Conservation (phyloP, 495 filamentous ascomycete genomes). For the Barbatosphaeria neglecta region DNA sequence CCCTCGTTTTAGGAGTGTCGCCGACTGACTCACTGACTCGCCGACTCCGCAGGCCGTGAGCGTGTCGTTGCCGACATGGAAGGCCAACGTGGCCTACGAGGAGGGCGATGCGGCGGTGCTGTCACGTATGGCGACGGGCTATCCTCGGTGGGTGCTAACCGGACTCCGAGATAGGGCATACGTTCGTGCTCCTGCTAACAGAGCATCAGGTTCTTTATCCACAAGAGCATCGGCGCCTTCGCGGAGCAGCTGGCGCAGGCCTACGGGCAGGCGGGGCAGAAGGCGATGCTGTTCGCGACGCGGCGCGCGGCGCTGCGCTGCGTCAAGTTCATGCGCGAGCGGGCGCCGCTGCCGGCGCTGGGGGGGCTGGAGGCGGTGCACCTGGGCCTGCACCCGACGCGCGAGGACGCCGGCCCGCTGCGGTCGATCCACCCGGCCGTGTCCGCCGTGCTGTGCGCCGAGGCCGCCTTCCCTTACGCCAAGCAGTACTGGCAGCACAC, state of each 20-base stretch:
- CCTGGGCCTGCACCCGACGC: constrained; percentile 45
- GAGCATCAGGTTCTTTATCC: constrained; percentile 71
- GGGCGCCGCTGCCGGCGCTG: constrained; percentile 33
- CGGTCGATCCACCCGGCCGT: constrained; percentile 35
- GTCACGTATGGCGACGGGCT: constrained; percentile 76
- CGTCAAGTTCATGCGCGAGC: constrained; percentile 53
- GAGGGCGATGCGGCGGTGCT: constrained; percentile 82
- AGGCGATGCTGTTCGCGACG: constrained; percentile 75
- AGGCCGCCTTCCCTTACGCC: constrained; percentile 51
- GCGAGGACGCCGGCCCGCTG: constrained; percentile 34
- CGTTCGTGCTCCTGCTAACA: neutral
- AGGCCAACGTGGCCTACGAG: constrained; percentile 80
- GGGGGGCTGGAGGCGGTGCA: constrained; percentile 52
- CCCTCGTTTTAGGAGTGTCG: too few species aligned
- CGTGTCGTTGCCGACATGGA: constrained; percentile 92
- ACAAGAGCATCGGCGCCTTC: constrained; percentile 69
- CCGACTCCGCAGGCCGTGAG: constrained; percentile 65
- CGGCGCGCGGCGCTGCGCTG: constrained; percentile 54
- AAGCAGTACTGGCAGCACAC: constrained; percentile 96
- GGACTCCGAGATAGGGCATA: neutral
- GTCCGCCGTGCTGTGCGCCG: constrained; percentile 61
- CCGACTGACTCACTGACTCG: neutral
- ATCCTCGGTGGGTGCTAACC: constrained; percentile 54
- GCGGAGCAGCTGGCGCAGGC: constrained; percentile 52
- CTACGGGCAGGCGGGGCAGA: constrained; percentile 48